Conservation (phyloP, 169 alveolate species). For the Cyclospora cayetanensis region DNA sequence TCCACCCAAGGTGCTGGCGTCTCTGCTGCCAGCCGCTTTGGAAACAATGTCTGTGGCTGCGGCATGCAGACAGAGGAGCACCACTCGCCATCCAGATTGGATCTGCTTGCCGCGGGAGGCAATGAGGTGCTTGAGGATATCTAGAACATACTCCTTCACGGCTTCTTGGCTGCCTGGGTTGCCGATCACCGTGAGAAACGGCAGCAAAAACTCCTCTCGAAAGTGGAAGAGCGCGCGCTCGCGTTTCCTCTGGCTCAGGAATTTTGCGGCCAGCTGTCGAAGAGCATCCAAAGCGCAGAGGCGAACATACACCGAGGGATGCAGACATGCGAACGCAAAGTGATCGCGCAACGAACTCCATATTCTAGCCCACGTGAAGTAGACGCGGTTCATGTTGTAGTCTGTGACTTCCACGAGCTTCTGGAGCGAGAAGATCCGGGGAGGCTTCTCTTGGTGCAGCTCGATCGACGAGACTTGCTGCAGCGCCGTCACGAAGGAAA, state of each 20-base stretch:
- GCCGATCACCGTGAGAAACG: background rate
- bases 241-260: background rate
- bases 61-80: background rate
- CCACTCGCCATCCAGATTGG: background rate
- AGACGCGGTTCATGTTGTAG: slow-evolving; percentile 86
- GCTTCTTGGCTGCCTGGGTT: background rate
- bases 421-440: slow-evolving; percentile 87
- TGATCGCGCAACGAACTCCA: slow-evolving; percentile 88
- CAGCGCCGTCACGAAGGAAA: background rate
- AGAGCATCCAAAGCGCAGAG: slow-evolving; percentile 88
- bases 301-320: slow-evolving; percentile 76
- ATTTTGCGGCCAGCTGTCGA: slow-evolving; percentile 81
- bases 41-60: background rate
- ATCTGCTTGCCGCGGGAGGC: background rate
- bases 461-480: slow-evolving; percentile 1
- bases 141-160: background rate
- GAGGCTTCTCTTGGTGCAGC: slow-evolving; percentile 55
- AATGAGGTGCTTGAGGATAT: background rate
- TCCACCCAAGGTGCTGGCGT: background rate
- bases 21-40: background rate
- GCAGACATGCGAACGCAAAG: slow-evolving; percentile 73
- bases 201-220: background rate
- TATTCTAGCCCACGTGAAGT: slow-evolving; percentile 84
- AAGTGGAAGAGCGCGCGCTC: background rate
- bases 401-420: slow-evolving; percentile 91